These are phyloP conservation scores for Aureobasidium pullulans DNA, from an alignment of 2,329 filamentous ascomycete species.

Conservation along the genomic window DNA sequence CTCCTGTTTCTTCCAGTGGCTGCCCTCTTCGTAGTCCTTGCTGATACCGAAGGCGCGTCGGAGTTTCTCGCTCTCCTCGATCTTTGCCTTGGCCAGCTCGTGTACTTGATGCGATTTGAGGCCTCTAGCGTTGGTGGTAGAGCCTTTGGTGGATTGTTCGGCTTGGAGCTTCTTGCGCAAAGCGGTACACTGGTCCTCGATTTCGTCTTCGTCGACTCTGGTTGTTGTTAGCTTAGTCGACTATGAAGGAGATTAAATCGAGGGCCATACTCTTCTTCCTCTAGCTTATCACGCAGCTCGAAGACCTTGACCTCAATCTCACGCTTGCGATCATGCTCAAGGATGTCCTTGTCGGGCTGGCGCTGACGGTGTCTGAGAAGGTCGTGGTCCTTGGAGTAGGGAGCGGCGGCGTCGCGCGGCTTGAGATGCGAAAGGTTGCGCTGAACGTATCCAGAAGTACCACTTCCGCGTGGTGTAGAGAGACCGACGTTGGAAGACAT, in stretches of 20 bases:
- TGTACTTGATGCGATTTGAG: slow-evolving; percentile 93
- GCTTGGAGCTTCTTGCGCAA: slow-evolving; percentile 57
- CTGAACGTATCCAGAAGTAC: slow-evolving; percentile 95
- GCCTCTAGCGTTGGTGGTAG: slow-evolving; percentile 40
- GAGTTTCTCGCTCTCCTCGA: slow-evolving; percentile 85
- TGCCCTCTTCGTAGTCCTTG: slow-evolving; percentile 76
- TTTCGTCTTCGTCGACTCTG: slow-evolving; percentile 80
- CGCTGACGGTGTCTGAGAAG: slow-evolving; percentile 67
- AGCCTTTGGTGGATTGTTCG: slow-evolving; percentile 45
- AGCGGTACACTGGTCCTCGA: slow-evolving; percentile 66
- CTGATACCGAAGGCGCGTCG: slow-evolving; percentile 80
- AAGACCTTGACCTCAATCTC: slow-evolving; percentile 91
- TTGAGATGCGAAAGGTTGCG: slow-evolving; percentile 85
- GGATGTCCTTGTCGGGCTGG: slow-evolving; percentile 82
- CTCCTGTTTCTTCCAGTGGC: slow-evolving; percentile 79
- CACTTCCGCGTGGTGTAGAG: slow-evolving; percentile 85
- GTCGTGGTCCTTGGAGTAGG: slow-evolving; percentile 64
- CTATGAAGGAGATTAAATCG: not conserved
- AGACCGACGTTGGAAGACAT: slow-evolving; percentile 99
- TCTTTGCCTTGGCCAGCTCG: slow-evolving; percentile 92
- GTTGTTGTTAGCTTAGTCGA: not conserved
- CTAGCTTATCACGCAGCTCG: slow-evolving; percentile 80
- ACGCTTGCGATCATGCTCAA: slow-evolving; percentile 88
- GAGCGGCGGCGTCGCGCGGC: slow-evolving; percentile 67
- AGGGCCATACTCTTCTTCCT: slow-evolving; percentile 66